Evolutionary conservation across 78 protist genomes (phyloP), one percentile per base, ranked within the genome.

Genomic region (Dictyostelium brefeldianum): DNA sequence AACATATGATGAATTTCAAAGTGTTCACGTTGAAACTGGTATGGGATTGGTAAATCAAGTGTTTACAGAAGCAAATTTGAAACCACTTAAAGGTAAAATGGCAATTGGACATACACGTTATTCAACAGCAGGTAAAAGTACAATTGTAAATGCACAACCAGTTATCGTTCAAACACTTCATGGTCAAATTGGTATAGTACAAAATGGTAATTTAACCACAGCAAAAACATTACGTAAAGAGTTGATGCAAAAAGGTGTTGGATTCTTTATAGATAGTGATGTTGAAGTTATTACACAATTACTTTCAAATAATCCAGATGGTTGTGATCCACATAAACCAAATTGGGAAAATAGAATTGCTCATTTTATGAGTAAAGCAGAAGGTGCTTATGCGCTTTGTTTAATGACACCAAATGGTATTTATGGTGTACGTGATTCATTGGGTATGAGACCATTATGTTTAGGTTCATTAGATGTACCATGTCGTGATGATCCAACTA

Each of bases 61-160:
- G 9, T 92, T 92, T 67, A 92, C 82, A 53, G 96, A 92, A 36
- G n/a, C 73, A 11, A 92, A 92, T 50, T 51, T 92, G 56, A 92
- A 92, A n/a, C 89, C 89, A 46, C 18, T 92, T 7, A 53, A 65
- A 3, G 96, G 96, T 18, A 69, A 84, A 15, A 82, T 83, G 93
- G 96, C 85, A 22, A 71, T 92, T 27, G 96, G 96, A 64, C 96
- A 92, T 83, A 83, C 91, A 20, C 80, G 96, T 71, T 92, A 92
- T 46, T 92, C 96, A 25, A 92, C 96, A 11, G 90, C 91, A 5
- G 96, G 96, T 31, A 85, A 81, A 22, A 51, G 78, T 10, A 79
- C 84, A 12, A 59, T 92, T 10, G 70, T 54, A 18, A 92, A 92
- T 73, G 90, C 93, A 22, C 96, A 92, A 43, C 96, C 96, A 14